Evolutionary conservation across 352 stramenopile genomes (phyloP), one percentile per base, ranked within the genome.

Genomic region (Globisporangium spinosum): DNA sequence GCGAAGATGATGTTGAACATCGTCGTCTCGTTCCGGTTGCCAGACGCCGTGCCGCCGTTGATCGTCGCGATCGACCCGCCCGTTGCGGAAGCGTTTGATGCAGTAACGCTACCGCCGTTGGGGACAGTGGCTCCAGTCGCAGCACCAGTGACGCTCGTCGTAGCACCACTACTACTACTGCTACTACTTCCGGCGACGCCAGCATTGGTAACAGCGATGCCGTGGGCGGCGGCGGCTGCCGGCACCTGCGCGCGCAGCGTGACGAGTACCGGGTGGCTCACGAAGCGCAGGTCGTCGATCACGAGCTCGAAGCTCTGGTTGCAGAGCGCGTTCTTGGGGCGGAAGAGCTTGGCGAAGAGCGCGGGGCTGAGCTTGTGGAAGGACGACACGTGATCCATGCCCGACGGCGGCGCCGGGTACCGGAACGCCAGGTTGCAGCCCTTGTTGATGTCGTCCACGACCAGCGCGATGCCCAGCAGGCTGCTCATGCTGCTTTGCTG

Each of bases 1-100:
- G 80, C 89, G 53, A 96, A 95, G 64, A 96, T 93, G 58, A 96
- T 72, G 68, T 95, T 95, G 61, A 95, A 95, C 87, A 95, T 95
- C 40, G 84, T 94, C 34, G 84, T 93, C 51, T 95, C 87, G 47
- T 77, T 89, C 29, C 77, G 64, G 22, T 58, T 22, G 9, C 55
- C 43, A 10, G 43, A 59, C 43, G 34, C 55, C 75, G 1, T 70
- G 67, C 62, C 71, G 61, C 62, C 38, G 40, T 43, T 59, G 20
- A 56, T 40, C 40, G 56, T 55, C 15, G 27, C 22, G 29, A 32
- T 62, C 3, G 38, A 40, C 10, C n/a, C 47, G 10, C 13, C 47
- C 22, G 60, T 55, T 38, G 38, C n/a, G 17, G 40, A 12, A 32
- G 64, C 23, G 7, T 22, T 51, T 22, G 51, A 34, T 45, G 55